phyloP scores from a whole-genome alignment of 2,329 filamentous ascomycete genomes.

The Colletotrichum sp. region DNA sequence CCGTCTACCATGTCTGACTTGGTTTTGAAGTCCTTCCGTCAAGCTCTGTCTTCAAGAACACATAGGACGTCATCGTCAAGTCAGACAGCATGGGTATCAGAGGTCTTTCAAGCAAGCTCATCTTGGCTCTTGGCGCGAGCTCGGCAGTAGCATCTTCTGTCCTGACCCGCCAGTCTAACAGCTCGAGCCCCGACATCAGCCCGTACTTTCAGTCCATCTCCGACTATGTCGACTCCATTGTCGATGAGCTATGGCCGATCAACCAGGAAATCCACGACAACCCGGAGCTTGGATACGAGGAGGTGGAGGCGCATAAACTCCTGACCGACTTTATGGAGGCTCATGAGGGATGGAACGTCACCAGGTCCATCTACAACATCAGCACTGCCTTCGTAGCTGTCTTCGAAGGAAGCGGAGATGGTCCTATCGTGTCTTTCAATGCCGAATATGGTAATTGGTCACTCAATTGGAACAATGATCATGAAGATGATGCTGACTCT shows the following conservation, averaged over 20 bases:
- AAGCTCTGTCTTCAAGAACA: neutral
- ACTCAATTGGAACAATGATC: neutral
- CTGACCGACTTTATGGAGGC: conserved; percentile 41
- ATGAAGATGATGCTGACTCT: neutral
- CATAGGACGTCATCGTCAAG: neutral
- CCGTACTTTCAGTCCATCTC: conserved; percentile 18
- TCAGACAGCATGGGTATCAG: neutral
- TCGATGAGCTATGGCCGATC: conserved; percentile 35
- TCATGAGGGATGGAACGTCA: conserved; percentile 43
- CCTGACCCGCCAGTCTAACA: neutral
- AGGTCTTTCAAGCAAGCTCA: neutral
- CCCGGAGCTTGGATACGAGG: conserved; percentile 47
- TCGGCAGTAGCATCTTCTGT: neutral
- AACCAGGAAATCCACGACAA: conserved; percentile 49
- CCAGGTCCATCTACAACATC: conserved; percentile 42
- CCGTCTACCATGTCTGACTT: neutral
- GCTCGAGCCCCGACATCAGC: neutral
- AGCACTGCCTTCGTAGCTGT: conserved; percentile 49
- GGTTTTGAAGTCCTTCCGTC: neutral
- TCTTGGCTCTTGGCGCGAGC: neutral
- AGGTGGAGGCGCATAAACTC: conserved; percentile 45
- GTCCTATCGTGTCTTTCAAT: conserved; percentile 47
- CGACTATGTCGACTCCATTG: conserved; percentile 20
- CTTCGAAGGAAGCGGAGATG: conserved; percentile 39
- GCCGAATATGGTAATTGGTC: conserved; percentile 36